These are phyloP conservation scores for Hypoxylon fuscum DNA, from an alignment of 495 filamentous ascomycete genomes.

Conservation along the genomic window DNA sequence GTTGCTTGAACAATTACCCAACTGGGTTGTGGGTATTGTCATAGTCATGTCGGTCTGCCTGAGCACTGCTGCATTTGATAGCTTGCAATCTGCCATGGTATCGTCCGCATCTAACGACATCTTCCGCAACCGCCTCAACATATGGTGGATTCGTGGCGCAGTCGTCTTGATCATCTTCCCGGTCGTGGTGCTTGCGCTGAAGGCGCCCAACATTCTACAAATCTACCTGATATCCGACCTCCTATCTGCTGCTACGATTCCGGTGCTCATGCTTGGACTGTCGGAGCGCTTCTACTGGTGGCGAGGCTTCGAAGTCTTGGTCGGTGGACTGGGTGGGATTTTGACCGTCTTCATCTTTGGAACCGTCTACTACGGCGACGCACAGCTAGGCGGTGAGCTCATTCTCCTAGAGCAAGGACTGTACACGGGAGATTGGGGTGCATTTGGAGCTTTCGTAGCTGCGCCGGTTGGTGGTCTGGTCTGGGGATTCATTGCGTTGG, in stretches of 20 bases:
- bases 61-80: slow-evolving; percentile 78
- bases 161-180: slow-evolving; percentile 76
- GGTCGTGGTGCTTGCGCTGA: slow-evolving; percentile 73
- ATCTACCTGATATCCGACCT: slow-evolving; percentile 82
- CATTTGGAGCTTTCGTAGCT: slow-evolving; percentile 82
- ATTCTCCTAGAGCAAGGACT: slow-evolving; percentile 74
- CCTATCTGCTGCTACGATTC: slow-evolving; percentile 73
- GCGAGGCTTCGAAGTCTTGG: slow-evolving; percentile 76
- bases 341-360: slow-evolving; percentile 81
- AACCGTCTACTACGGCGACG: slow-evolving; percentile 71
- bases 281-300: slow-evolving; percentile 71
- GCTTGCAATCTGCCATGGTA: slow-evolving; percentile 79
- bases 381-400: slow-evolving; percentile 68
- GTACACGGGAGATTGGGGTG: slow-evolving; percentile 76
- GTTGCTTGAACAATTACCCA: slow-evolving; percentile 71
- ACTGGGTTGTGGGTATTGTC: slow-evolving; percentile 78
- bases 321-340: slow-evolving; percentile 75
- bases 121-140: slow-evolving; percentile 77
- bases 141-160: slow-evolving; percentile 70
- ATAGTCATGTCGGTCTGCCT: slow-evolving; percentile 78
- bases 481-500: slow-evolving; percentile 70
- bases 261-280: slow-evolving; percentile 72
- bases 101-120: slow-evolving; percentile 78
- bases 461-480: slow-evolving; percentile 75
- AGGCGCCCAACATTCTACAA: slow-evolving; percentile 73